Base-by-base conservation (phyloP, 495 filamentous ascomycete genomes). In the Penicillium tannophilum region DNA sequence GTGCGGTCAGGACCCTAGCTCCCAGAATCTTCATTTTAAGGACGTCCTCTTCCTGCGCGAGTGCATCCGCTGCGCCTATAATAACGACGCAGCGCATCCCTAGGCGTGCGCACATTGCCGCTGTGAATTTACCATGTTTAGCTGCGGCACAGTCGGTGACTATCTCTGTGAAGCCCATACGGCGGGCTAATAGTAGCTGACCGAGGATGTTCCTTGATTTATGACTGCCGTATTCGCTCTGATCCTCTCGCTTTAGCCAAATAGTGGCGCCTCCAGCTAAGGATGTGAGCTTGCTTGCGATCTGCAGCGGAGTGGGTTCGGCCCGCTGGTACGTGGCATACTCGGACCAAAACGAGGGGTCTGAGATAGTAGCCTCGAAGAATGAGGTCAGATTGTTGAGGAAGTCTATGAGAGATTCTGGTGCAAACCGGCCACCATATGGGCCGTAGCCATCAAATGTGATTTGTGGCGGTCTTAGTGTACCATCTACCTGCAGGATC, bases 221-320 rank as follows among this genome's bases (percentile, higher is more conserved):
- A 52, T 72, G 67, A 53, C 60, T 72, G 43, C 67, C 69, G 26
- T 68, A 71, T 16, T 64, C 67, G 28, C 63, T 69, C 28, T 61
- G 59, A 43, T 74, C 69, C 43, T 74, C 69, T 14, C 71, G 62
- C 54, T 74, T 74, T 6, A 74, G 63, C 69, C 71, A 74, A 46
- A 74, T 74, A 6, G 61, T 69, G 16, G 71, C 71, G 11, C 69
- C 71, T 2, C 60, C 64, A 6, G 59, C 65, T 39, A 61, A 16
- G 20, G 52, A 39, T 6, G 67, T 72, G 39, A 74, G 58, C 46
- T 67, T 71, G 23, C 55, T 47, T 26, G 69, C 71, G 46, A 60
- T 56, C 36, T 69, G 61, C 17, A 74, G 63, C 17, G 65, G 67
- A 5, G 69, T 71, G 2, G 54, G 49, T 19, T 59, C 58, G 14